These are phyloP conservation scores for Colletotrichum nymphaeae DNA, from an alignment of 2,329 filamentous ascomycete genomes.

Conservation along the genomic window DNA sequence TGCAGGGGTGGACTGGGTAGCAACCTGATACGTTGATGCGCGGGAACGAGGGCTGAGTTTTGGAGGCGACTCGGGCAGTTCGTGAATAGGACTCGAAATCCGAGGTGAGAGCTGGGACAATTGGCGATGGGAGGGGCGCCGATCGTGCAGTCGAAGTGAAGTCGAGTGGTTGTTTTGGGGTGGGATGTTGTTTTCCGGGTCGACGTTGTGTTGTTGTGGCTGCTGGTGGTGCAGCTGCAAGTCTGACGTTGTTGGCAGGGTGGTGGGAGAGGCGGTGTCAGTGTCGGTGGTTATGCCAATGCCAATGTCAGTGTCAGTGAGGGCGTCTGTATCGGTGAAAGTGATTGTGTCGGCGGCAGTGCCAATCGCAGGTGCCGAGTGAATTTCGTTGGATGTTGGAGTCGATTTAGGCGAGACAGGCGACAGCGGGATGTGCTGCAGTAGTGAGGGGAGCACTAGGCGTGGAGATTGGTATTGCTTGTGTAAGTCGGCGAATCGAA, in stretches of 20 bases:
- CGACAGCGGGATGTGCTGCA: conserved; percentile 52
- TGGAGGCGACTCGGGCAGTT: conserved; percentile 36
- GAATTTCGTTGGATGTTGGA: conserved; percentile 40
- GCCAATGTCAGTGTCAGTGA: conserved; percentile 8
- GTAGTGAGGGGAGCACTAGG: conserved; percentile 43
- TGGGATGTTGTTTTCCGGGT: conserved; percentile 18
- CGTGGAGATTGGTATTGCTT: conserved; percentile 45
- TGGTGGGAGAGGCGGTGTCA: conserved; percentile 9
- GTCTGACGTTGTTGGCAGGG: conserved; percentile 33
- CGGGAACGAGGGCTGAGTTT: conserved; percentile 42
- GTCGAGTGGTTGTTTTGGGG: conserved; percentile 24
- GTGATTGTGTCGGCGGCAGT: neutral
- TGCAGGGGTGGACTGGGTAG: conserved; percentile 40
- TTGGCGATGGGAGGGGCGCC: conserved; percentile 29
- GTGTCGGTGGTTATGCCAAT: conserved; percentile 12
- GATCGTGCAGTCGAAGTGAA: conserved; percentile 21
- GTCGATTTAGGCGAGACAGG: conserved; percentile 49
- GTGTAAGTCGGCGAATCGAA: conserved; percentile 63
- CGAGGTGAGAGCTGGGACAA: conserved; percentile 38
- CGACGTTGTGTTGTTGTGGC: conserved; percentile 12
- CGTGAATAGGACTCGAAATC: conserved; percentile 31
- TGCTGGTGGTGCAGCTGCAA: conserved; percentile 17
- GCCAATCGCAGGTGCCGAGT: conserved; percentile 16
- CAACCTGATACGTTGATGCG: conserved; percentile 51
- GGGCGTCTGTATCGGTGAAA: neutral